phyloP scores from a whole-genome alignment of 1,284 basidiomycete genomes.

The Phellinidium pouzarii region DNA sequence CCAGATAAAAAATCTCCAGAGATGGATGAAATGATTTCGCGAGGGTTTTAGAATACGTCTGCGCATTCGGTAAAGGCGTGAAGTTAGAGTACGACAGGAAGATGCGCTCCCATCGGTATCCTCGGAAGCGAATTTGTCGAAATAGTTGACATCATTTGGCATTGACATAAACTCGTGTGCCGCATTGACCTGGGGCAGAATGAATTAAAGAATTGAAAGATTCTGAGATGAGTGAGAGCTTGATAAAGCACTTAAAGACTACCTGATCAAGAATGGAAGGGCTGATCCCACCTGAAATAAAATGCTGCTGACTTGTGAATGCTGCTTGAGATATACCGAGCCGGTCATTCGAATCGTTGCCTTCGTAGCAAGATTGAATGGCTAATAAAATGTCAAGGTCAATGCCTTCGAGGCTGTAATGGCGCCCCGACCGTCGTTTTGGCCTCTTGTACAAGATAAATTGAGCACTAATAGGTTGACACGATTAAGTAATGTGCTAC shows the following conservation, averaged over 20 bases:
- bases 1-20: not conserved
- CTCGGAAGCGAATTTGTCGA: not conserved
- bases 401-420: conserved; percentile 43
- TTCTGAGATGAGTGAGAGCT: too few relatives aligned
- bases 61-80: not conserved
- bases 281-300: not conserved
- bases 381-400: conserved; percentile 25
- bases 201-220: not conserved
- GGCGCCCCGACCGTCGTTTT: conserved; percentile 41
- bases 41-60: not conserved
- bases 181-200: conserved; percentile 8
- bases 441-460: conserved; percentile 48
- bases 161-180: conserved; percentile 18
- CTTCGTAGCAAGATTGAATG: conserved; percentile 15
- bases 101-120: not conserved
- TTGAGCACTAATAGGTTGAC: conserved; percentile 22
- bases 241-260: not conserved
- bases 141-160: not conserved
- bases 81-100: not conserved
- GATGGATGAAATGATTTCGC: not conserved
- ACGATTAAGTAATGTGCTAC: not conserved
- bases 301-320: not conserved
- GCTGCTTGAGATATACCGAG: not conserved
- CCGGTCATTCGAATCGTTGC: conserved; percentile 4
- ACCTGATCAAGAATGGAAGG: not conserved